phyloP scores from a whole-genome alignment of 768 basidiomycete genomes.

The Macrolepiota dolichaula region DNA sequence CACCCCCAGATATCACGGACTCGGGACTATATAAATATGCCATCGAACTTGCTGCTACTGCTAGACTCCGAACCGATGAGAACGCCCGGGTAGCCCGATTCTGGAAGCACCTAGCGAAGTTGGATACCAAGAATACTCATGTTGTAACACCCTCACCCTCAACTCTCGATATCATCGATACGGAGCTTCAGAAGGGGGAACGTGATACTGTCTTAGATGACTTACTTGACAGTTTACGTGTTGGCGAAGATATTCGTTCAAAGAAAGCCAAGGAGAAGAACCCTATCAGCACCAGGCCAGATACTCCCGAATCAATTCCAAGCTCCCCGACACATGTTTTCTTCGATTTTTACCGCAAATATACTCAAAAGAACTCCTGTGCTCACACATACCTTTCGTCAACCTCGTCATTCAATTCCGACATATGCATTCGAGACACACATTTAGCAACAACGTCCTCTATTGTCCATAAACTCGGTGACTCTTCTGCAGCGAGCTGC shows the following conservation, averaged over 20 bases:
- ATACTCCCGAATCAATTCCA: not conserved
- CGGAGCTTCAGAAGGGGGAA: conserved; percentile 18
- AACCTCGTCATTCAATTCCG: not conserved
- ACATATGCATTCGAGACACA: not conserved
- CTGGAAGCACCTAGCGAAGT: conserved; percentile 41
- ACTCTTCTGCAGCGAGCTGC: not conserved
- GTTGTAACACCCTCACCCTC: conserved; percentile 34
- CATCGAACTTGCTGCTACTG: conserved; percentile 39
- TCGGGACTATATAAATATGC: conserved; percentile 44
- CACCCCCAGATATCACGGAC: conserved; percentile 29
- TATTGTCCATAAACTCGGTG: not conserved
- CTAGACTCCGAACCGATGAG: conserved; percentile 38
- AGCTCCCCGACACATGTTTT: not conserved
- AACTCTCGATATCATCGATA: conserved; percentile 28
- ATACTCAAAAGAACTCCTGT: not conserved
- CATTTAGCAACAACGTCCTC: not conserved
- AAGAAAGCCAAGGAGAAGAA: not conserved
- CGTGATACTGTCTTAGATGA: not conserved
- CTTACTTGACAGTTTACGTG: not conserved
- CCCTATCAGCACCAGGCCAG: not conserved
- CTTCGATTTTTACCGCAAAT: not conserved
- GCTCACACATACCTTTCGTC: not conserved
- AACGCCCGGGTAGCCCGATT: conserved; percentile 34
- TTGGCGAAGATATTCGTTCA: conserved; percentile 1
- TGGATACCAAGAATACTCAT: conserved; percentile 18